Evolutionary conservation across 768 basidiomycete species (phyloP).

Genomic region (Lactifluus piperatus): DNA sequence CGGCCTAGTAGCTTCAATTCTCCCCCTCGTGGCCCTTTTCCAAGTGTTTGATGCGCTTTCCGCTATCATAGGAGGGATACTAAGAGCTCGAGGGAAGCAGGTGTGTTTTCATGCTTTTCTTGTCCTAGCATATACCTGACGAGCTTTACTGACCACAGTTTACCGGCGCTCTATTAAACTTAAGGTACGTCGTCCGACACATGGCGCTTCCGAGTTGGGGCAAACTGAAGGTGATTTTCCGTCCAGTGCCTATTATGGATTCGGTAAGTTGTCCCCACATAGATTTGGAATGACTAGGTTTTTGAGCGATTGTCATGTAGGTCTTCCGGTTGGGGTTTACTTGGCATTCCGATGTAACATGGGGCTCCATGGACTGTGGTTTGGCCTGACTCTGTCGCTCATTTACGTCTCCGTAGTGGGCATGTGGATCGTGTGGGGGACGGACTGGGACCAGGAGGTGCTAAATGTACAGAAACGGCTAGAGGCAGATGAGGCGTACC

Average conservation of each 20-base stretch:
- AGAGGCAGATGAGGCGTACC: slow-evolving; percentile 21
- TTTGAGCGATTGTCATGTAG: slow-evolving; percentile 24
- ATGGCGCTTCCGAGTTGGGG: neutral
- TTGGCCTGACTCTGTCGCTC: slow-evolving; percentile 66
- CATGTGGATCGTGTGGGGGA: slow-evolving; percentile 41
- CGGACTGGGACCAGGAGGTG: slow-evolving; percentile 67
- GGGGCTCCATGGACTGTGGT: slow-evolving; percentile 73
- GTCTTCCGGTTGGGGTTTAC: slow-evolving; percentile 76
- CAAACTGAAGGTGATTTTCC: slow-evolving; percentile 7
- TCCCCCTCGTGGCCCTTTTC: slow-evolving; percentile 63
- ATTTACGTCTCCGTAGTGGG: slow-evolving; percentile 49
- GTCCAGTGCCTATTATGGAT: slow-evolving; percentile 62
- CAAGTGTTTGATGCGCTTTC: slow-evolving; percentile 79
- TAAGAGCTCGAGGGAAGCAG: slow-evolving; percentile 79
- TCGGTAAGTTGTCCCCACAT: slow-evolving; percentile 37
- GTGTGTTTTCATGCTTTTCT: slow-evolving; percentile 24
- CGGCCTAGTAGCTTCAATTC: slow-evolving; percentile 40
- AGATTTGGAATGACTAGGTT: neutral
- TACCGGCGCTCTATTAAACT: slow-evolving; percentile 69
- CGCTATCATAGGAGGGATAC: slow-evolving; percentile 63
- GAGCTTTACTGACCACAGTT: slow-evolving; percentile 33
- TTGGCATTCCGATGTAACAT: slow-evolving; percentile 55
- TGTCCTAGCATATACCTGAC: neutral
- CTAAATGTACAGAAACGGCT: slow-evolving; percentile 48
- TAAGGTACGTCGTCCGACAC: slow-evolving; percentile 39